Conservation (phyloP, 208 protist genomes). For the Trypanosoma boissoni region DNA sequence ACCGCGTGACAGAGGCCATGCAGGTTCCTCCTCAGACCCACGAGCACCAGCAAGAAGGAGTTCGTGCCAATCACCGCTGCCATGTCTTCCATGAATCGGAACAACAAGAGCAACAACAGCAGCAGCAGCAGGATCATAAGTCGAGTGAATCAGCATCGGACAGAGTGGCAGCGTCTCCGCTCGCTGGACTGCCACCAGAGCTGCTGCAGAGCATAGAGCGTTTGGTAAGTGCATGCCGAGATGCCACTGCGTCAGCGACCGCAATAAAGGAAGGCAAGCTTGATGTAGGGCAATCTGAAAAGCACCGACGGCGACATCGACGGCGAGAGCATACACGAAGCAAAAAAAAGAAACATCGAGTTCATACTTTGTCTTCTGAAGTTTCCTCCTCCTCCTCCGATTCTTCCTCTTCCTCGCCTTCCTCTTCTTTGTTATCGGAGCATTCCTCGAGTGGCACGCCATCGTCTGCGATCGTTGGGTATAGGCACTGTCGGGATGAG, state of each 20-base stretch:
- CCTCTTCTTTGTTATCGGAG: neutral
- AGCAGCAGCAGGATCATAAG: neutral
- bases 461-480: too few species aligned
- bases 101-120: neutral
- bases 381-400: conserved; percentile 5
- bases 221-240: neutral
- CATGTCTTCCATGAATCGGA: neutral
- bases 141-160: too few species aligned
- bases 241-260: neutral
- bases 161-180: too few species aligned
- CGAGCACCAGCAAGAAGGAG: too few species aligned
- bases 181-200: neutral
- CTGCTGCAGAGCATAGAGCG: conserved; percentile 1
- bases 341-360: neutral
- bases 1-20: conserved; percentile 62
- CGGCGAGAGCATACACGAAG: neutral
- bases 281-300: neutral
- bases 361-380: neutral
- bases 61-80: neutral
- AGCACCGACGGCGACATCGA: neutral
- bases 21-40: conserved; percentile 22
- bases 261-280: neutral
- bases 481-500: neutral
- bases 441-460: neutral
- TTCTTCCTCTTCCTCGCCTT: neutral